Conservation (phyloP, 768 basidiomycete species). For the Termitomyces sp. region DNA sequence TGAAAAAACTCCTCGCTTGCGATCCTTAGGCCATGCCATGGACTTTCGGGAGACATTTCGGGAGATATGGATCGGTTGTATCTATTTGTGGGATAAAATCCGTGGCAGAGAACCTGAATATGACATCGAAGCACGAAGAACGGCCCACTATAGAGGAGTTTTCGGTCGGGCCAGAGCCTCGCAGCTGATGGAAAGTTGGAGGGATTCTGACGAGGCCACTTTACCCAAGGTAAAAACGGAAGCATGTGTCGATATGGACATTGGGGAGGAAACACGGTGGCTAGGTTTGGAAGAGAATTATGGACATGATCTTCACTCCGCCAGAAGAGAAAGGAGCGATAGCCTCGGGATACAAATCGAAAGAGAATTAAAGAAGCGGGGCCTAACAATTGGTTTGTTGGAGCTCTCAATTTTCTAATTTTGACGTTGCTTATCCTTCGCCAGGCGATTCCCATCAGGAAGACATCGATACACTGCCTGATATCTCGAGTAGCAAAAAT, state of each 20-base stretch:
- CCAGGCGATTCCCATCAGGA: neutral
- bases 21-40: slow-evolving; percentile 59
- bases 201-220: slow-evolving; percentile 14
- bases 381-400: slow-evolving; percentile 36
- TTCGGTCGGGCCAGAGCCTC: slow-evolving; percentile 37
- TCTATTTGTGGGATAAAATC: slow-evolving; percentile 55
- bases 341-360: slow-evolving; percentile 50
- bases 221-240: slow-evolving; percentile 36
- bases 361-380: slow-evolving; percentile 46
- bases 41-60: slow-evolving; percentile 67
- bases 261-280: slow-evolving; percentile 50
- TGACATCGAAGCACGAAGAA: slow-evolving; percentile 39
- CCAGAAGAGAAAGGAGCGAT: slow-evolving; percentile 46
- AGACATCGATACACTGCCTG: slow-evolving; percentile 3
- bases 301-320: slow-evolving; percentile 37
- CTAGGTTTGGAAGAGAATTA: slow-evolving; percentile 44
- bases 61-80: slow-evolving; percentile 54
- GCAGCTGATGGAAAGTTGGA: slow-evolving; percentile 1
- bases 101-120: slow-evolving; percentile 52
- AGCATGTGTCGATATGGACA: slow-evolving; percentile 35
- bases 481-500: neutral
- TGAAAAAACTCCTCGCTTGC: slow-evolving; percentile 47
- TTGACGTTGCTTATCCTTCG: neutral
- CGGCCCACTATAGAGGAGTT: slow-evolving; percentile 39
- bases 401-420: neutral